Base-by-base conservation (phyloP, 2,329 filamentous ascomycete genomes). In the Pseudogymnoascus sp. region DNA sequence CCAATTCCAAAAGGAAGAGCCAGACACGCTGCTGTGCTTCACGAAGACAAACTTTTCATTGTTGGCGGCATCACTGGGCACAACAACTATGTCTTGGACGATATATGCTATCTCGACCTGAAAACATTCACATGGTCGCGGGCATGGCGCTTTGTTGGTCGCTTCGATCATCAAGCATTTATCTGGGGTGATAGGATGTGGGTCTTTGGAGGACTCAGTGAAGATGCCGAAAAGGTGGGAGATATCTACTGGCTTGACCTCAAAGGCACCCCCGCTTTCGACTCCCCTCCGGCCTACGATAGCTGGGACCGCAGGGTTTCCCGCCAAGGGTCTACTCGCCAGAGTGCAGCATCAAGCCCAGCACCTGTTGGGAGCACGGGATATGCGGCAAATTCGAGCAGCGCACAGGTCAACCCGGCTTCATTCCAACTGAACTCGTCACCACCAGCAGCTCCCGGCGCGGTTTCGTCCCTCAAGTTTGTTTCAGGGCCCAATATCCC, bases 81-180 rank as follows among this genome's bases (percentile, higher is more conserved):
- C 68, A 92, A 94, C 68, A 96, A 91, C 72, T 88, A 91, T 69
- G 92, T 97, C 23, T 80, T 97, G 59, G 93, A 97, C 73, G 94
- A 99, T 72, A 91, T 99, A 60, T 96, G 92, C 78, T 99, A 96
- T 72, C 83, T 99, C 59, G 94, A 99, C 72, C 80, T 99, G 55
- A 97, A 96, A 78, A 97, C 94, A 1, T 97, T 91, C 81, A 96
- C 92, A 0, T 99, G 94, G 94, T 97, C 93, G 62, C 87, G 91
- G 63, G 88, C 91, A 41, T 99, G 94, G 94, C 90, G 88, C 65
- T 99, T 99, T 72, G 92, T 97, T 26, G 88, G 90, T 59, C 86
- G 94, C 39, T 99, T 96, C 72, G 94, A 99, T 70, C 94, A 99
- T 73, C 92, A 91, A 14, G 92, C 90, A 61, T 97, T 93, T 81